phyloP scores from a whole-genome alignment of 331 rosid genomes.

The Pyrus hybrid region DNA sequence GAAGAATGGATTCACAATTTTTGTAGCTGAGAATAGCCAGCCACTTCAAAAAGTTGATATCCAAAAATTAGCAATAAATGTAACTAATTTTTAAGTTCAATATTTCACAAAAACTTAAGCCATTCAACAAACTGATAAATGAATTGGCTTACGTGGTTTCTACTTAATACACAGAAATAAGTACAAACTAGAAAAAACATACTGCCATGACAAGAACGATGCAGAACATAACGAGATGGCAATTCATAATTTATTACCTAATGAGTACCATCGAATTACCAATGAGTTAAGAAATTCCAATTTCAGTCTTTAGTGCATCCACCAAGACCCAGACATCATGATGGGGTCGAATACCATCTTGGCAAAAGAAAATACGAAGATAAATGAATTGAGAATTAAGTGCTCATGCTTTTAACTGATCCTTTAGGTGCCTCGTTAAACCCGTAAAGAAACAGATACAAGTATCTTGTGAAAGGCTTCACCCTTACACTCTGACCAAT shows the following conservation, averaged over 20 bases:
- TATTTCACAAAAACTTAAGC: neutral
- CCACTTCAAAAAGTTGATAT: constrained; percentile 54
- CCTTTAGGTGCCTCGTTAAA: neutral
- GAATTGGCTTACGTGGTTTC: neutral
- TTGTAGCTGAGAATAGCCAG: constrained; percentile 94
- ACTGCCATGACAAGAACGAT: neutral
- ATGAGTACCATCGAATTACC: no score
- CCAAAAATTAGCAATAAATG: constrained; percentile 19
- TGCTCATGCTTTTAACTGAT: neutral
- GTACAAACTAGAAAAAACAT: neutral
- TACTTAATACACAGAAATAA: neutral
- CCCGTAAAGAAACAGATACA: neutral
- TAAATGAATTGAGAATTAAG: neutral
- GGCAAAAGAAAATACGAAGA: neutral
- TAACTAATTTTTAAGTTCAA: constrained; percentile 9
- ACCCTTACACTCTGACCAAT: neutral
- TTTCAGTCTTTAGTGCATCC: no score
- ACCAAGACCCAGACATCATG: no score
- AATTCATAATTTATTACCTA: neutral
- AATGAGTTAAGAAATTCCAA: no score
- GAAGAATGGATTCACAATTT: constrained; percentile 84
- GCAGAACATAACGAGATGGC: neutral
- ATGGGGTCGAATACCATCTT: neutral
- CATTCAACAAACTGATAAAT: neutral
- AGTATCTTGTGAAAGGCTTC: neutral